Conservation (phyloP, 140 eudicot genomes). For the Flaveria floridana region DNA sequence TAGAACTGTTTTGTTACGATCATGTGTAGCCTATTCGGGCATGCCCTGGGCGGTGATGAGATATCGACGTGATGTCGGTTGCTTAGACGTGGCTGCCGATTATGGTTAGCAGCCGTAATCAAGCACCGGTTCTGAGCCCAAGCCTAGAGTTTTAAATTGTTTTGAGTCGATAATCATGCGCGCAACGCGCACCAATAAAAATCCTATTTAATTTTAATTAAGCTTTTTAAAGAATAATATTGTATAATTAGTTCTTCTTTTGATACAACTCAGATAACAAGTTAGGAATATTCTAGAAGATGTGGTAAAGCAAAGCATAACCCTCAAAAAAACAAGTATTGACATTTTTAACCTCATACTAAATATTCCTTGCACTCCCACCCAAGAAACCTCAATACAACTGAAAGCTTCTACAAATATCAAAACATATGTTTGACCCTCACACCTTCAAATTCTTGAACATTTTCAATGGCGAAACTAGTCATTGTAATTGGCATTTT, state of each 20-base stretch:
- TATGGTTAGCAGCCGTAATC: no score
- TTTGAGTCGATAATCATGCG: no score
- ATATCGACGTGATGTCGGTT: no score
- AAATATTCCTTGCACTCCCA: constrained; percentile 58
- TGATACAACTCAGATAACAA: constrained; percentile 43
- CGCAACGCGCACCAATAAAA: no score
- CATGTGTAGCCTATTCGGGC: no score
- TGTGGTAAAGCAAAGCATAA: constrained; percentile 56
- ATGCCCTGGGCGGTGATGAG: no score
- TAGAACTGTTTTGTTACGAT: no score
- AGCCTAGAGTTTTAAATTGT: no score
- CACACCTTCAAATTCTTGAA: constrained; percentile 17
- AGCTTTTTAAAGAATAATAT: neutral
- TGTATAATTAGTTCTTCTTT: neutral
- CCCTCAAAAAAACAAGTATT: constrained; percentile 27
- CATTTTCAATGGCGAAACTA: constrained; percentile 45
- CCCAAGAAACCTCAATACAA: constrained; percentile 50
- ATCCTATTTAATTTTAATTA: neutral
- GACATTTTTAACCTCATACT: constrained; percentile 23
- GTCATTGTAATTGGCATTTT: constrained; percentile 31
- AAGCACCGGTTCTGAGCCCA: no score
- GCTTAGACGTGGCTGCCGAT: no score
- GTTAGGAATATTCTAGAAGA: constrained; percentile 49
- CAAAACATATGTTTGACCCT: constrained; percentile 28
- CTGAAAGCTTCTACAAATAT: constrained; percentile 67